Conservation (phyloP, 805 yeast species). For the Candida stauntonica region DNA sequence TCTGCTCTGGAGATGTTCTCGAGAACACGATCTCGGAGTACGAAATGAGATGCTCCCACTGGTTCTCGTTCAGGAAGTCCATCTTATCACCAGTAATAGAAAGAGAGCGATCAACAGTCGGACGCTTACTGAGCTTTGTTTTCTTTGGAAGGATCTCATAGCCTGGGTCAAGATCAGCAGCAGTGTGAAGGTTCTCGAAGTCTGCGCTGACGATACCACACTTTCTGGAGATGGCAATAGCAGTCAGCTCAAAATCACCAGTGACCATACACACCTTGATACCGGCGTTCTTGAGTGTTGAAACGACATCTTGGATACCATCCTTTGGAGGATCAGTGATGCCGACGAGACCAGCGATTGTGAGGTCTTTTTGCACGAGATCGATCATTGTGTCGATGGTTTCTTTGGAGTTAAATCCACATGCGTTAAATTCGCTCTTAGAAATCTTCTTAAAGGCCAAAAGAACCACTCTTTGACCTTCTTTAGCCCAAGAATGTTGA, state of each 20-base stretch:
- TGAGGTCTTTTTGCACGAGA: constrained; percentile 17
- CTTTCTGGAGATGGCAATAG: constrained; percentile 44
- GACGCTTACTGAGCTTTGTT: constrained; percentile 13
- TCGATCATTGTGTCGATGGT: constrained; percentile 15
- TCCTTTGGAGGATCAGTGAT: constrained; percentile 42
- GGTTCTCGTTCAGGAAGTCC: constrained; percentile 30
- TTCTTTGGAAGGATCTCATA: constrained; percentile 8
- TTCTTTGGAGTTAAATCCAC: constrained; percentile 11
- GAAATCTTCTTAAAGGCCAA: constrained; percentile 30
- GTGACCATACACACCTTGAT: constrained; percentile 41
- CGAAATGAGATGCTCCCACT: constrained; percentile 38
- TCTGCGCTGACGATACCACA: constrained; percentile 31
- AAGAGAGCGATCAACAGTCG: constrained; percentile 25
- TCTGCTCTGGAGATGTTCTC: constrained; percentile 44
- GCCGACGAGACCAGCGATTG: constrained; percentile 37
- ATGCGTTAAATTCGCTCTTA: too few species aligned
- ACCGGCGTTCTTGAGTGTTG: constrained; percentile 35
- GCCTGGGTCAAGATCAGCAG: constrained; percentile 19
- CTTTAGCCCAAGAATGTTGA: constrained; percentile 34
- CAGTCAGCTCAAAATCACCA: constrained; percentile 53
- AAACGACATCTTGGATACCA: constrained; percentile 31
- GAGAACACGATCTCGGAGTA: constrained; percentile 38
- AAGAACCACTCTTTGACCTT: constrained; percentile 39
- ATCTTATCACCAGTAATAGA: constrained; percentile 34
- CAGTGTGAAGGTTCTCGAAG: constrained; percentile 14